Evolutionary conservation across 2,329 filamentous ascomycete genomes (phyloP).

Genomic region (Colletotrichum agaves): DNA sequence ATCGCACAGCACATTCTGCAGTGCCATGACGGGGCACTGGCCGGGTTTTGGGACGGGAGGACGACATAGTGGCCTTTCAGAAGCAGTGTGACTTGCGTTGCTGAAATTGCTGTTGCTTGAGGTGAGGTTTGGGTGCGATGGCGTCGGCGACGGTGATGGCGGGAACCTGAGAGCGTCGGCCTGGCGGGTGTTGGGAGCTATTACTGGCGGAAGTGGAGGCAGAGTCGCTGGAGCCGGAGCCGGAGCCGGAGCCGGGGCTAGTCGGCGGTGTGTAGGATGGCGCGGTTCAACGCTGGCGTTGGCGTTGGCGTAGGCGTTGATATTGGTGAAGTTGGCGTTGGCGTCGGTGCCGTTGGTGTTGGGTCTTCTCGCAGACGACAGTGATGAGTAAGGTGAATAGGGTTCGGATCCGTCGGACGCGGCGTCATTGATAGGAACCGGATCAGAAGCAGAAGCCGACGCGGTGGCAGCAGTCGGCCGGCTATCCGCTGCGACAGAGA

Average conservation of each 20-base stretch:
- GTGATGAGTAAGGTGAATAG: slow-evolving; percentile 19
- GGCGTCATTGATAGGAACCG: slow-evolving; percentile 3
- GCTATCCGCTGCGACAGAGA: slow-evolving; percentile 16
- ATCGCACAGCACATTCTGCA: slow-evolving; percentile 36
- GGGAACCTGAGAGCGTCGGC: slow-evolving; percentile 27
- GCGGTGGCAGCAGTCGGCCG: slow-evolving; percentile 12
- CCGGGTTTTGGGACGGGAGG: slow-evolving; percentile 19
- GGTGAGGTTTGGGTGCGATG: slow-evolving; percentile 22
- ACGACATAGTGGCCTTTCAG: slow-evolving; percentile 7
- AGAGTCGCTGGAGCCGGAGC: background rate
- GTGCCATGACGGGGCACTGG: slow-evolving; percentile 34
- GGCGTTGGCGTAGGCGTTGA: background rate
- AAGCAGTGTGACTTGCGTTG: slow-evolving; percentile 6
- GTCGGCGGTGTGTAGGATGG: slow-evolving; percentile 18
- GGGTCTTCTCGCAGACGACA: background rate
- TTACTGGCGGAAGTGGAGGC: slow-evolving; percentile 4
- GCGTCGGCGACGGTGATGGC: slow-evolving; percentile 32
- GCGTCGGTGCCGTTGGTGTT: slow-evolving; percentile 6
- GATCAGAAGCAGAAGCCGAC: background rate
- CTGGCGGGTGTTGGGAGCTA: slow-evolving; percentile 18
- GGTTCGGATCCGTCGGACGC: slow-evolving; percentile 21
- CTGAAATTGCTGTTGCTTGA: slow-evolving; percentile 14
- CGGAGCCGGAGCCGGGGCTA: slow-evolving; percentile 15
- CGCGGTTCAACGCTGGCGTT: slow-evolving; percentile 14
- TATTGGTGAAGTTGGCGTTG: background rate